These are phyloP conservation scores for Xylaria sp. DNA, from an alignment of 2,329 filamentous ascomycete species.

Conservation along the genomic window DNA sequence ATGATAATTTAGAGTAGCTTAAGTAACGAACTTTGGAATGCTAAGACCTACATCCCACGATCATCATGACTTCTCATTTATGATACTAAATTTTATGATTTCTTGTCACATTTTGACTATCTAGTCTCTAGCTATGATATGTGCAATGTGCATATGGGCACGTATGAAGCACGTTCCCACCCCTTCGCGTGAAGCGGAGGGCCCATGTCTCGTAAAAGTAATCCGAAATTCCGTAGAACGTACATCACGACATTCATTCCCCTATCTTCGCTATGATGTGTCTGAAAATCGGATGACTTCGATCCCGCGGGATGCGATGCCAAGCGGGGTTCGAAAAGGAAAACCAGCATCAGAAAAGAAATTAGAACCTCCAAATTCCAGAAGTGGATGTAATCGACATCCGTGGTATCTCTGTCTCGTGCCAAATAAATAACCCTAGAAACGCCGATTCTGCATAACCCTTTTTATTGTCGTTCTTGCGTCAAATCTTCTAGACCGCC, in stretches of 20 bases:
- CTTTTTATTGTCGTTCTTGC: neutral
- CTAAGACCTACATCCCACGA: neutral
- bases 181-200: neutral
- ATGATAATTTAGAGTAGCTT: neutral
- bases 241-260: neutral
- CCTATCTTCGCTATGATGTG: neutral
- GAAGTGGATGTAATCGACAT: constrained; percentile 13
- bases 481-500: neutral
- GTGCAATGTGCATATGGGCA: constrained; percentile 15
- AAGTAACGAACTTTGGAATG: neutral
- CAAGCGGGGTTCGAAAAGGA: neutral
- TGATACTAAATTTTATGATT: neutral
- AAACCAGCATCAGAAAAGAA: neutral
- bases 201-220: neutral
- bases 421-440: constrained; percentile 3
- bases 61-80: neutral
- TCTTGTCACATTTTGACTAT: neutral
- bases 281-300: neutral
- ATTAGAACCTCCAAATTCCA: neutral
- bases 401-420: constrained; percentile 28
- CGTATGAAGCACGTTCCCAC: constrained; percentile 2
- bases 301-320: neutral
- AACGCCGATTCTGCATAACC: constrained; percentile 20
- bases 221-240: constrained; percentile 11
- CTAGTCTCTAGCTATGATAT: constrained; percentile 10